Conservation (phyloP, 495 filamentous ascomycete genomes). For the Talaromyces thailandensis region DNA sequence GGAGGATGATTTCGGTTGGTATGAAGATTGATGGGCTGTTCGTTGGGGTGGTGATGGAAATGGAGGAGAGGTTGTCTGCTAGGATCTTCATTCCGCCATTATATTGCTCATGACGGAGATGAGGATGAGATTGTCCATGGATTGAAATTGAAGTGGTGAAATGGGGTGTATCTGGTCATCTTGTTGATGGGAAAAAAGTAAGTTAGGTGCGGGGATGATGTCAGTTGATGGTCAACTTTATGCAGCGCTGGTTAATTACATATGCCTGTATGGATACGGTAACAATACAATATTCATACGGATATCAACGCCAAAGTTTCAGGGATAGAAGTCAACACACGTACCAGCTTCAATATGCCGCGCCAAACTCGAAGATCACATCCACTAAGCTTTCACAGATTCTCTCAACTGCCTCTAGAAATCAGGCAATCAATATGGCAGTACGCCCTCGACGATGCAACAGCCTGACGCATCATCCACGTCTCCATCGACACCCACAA, state of each 20-base stretch:
- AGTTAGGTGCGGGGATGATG: neutral
- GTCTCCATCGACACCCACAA: neutral
- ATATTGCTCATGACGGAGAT: neutral
- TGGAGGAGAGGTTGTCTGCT: neutral
- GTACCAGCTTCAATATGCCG: neutral
- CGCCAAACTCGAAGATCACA: neutral
- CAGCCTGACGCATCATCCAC: neutral
- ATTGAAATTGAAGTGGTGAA: neutral
- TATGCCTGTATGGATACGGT: neutral
- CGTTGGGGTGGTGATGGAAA: neutral
- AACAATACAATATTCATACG: neutral
- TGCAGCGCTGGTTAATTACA: neutral
- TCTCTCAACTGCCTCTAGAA: neutral
- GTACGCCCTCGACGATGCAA: neutral
- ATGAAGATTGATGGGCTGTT: conserved; percentile 10
- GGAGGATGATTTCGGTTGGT: conserved; percentile 46
- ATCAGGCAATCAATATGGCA: neutral
- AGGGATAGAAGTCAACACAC: neutral
- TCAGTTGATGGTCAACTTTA: neutral
- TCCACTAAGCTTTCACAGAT: neutral
- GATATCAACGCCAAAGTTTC: neutral
- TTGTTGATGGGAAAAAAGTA: neutral
- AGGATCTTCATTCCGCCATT: conserved; percentile 1
- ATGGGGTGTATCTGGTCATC: neutral
- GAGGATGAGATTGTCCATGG: neutral